These are phyloP conservation scores for Aureobasidium pullulans DNA, from an alignment of 2,329 filamentous ascomycete species.

Conservation along the genomic window DNA sequence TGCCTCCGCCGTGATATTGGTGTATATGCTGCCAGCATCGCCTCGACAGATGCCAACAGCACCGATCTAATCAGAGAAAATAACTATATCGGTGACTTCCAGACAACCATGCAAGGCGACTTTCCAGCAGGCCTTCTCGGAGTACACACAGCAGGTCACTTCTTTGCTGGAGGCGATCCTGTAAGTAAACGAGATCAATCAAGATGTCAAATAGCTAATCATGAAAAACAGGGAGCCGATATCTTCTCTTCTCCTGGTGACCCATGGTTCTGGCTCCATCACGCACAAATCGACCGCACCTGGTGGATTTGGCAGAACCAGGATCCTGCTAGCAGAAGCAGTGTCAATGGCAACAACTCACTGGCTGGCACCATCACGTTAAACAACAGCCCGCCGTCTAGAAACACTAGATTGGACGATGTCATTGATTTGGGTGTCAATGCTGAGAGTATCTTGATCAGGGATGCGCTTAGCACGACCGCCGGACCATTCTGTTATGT, in stretches of 20 bases:
- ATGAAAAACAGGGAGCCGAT: constrained; percentile 25
- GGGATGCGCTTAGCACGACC: constrained; percentile 36
- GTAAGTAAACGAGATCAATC: constrained; percentile 6
- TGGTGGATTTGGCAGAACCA: constrained; percentile 47
- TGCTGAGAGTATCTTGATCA: constrained; percentile 28
- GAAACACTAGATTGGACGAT: constrained; percentile 38
- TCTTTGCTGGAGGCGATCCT: constrained; percentile 37
- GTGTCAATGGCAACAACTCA: constrained; percentile 18
- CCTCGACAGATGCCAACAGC: constrained; percentile 17
- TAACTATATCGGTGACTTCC: constrained; percentile 19
- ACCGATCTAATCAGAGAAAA: constrained; percentile 18
- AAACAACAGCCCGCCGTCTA: constrained; percentile 34
- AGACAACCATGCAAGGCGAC: constrained; percentile 22
- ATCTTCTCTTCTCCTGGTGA: constrained; percentile 39
- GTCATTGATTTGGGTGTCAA: constrained; percentile 34
- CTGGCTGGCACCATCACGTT: constrained; percentile 39
- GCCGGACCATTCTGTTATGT: constrained; percentile 42
- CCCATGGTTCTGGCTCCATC: constrained; percentile 42
- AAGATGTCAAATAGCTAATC: no score
- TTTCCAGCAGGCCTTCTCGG: constrained; percentile 18
- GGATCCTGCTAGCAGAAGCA: constrained; percentile 28
- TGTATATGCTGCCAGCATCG: constrained; percentile 13
- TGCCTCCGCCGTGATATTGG: constrained; percentile 34
- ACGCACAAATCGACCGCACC: constrained; percentile 40
- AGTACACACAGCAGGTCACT: constrained; percentile 42